phyloP scores from a whole-genome alignment of 306 rosid genomes.

The Mimosa bimucronata region DNA sequence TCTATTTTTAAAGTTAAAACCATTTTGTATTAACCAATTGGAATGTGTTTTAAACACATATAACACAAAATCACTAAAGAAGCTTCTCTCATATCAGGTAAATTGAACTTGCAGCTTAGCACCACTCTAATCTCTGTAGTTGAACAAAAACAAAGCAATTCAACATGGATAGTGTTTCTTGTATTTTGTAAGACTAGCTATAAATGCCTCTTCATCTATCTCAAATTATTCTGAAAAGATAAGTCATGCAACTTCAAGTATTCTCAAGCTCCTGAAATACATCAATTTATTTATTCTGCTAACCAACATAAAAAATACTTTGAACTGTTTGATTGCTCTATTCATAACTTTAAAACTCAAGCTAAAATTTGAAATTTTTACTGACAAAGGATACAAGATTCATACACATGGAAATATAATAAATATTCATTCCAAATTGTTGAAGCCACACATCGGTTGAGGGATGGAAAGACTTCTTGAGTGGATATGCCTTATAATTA shows the following conservation, averaged over 20 bases:
- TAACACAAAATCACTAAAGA: neutral
- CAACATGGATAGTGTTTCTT: too few species aligned
- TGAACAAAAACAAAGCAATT: slow-evolving; percentile 20
- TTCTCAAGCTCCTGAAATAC: neutral
- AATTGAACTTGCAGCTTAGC: slow-evolving; percentile 21
- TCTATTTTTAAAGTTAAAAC: neutral
- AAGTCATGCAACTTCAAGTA: slow-evolving; percentile 3
- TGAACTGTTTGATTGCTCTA: too few species aligned
- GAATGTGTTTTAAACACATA: neutral
- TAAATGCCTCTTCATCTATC: neutral
- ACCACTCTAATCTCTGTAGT: slow-evolving; percentile 3
- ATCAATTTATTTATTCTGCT: neutral
- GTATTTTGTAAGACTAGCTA: too few species aligned
- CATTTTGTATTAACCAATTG: slow-evolving; percentile 1
- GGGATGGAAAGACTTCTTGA: too few species aligned
- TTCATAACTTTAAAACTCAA: neutral
- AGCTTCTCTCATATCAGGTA: neutral
- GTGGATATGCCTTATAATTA: too few species aligned
- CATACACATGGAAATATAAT: neutral
- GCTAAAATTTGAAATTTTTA: slow-evolving; percentile 6
- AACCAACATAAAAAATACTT: neutral
- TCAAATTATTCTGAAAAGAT: neutral
- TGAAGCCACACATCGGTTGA: too few species aligned
- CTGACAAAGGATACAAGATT: neutral
- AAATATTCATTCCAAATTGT: neutral